These are phyloP conservation scores for Nigrospora osmanthi DNA, from an alignment of 2,329 filamentous ascomycete genomes.

Conservation along the genomic window DNA sequence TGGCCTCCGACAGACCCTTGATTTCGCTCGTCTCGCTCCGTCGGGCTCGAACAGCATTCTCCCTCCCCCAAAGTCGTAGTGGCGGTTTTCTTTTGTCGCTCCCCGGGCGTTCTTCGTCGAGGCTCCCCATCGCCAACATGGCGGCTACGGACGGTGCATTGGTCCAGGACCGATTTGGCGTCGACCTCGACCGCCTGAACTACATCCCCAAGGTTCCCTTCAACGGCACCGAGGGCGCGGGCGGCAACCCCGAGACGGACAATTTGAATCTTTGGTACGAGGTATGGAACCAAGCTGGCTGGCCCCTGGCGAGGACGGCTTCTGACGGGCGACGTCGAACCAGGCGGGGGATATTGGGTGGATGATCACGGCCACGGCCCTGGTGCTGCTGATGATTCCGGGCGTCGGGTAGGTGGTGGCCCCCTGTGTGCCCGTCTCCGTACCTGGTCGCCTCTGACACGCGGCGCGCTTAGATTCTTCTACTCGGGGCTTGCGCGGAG, in stretches of 20 bases:
- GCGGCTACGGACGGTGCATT: neutral
- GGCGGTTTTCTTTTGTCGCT: too few species aligned
- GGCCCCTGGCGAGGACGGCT: constrained; percentile 9
- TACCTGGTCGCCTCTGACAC: neutral
- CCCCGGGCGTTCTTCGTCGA: neutral
- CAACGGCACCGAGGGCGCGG: constrained; percentile 56
- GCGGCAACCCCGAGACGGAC: constrained; percentile 59
- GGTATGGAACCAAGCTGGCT: constrained; percentile 30
- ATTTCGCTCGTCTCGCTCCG: too few species aligned
- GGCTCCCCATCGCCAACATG: neutral
- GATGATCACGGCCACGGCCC: constrained; percentile 73
- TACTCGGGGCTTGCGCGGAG: constrained; percentile 84
- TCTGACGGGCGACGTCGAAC: constrained; percentile 6
- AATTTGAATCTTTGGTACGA: constrained; percentile 76
- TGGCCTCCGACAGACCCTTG: too few species aligned
- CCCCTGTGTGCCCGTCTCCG: too few species aligned
- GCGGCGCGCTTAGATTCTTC: constrained; percentile 56
- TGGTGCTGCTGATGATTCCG: constrained; percentile 88
- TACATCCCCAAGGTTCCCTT: constrained; percentile 45
- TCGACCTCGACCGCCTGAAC: constrained; percentile 34
- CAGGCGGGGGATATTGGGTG: constrained; percentile 74
- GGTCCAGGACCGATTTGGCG: constrained; percentile 7
- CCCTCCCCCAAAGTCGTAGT: too few species aligned
- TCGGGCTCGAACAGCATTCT: too few species aligned
- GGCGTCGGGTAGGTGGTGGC: constrained; percentile 59